A percentile compares a stretch with the other conserved stretches of the same genome.
These are phyloP conservation scores for Effrenium voratum DNA, from an alignment of 73 alveolate species.

Conservation along the genomic window DNA sequence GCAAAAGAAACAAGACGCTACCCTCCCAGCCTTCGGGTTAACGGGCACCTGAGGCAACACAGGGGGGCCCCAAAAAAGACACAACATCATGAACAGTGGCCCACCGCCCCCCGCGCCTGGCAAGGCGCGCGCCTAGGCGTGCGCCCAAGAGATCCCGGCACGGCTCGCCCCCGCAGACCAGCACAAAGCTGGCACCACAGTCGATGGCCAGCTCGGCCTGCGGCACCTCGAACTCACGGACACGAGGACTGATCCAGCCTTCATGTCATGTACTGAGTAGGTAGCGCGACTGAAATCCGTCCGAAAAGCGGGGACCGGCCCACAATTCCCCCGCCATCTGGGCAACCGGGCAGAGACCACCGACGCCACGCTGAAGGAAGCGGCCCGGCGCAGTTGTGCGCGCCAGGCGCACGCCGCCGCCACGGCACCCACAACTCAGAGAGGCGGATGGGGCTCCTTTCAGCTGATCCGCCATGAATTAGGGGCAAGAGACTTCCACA, in stretches of 20 bases:
- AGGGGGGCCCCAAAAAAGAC: background rate
- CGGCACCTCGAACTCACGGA: slow-evolving; percentile 5
- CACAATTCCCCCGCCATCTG: too few relatives aligned
- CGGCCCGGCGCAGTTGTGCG: too few relatives aligned
- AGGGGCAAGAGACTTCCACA: too few relatives aligned
- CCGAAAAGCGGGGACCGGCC: too few relatives aligned
- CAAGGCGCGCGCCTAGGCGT: slow-evolving; percentile 15
- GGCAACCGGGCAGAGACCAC: too few relatives aligned
- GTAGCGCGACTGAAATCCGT: too few relatives aligned
- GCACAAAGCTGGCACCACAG: slow-evolving; percentile 9
- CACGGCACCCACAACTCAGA: too few relatives aligned
- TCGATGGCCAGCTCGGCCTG: slow-evolving; percentile 10
- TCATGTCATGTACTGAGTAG: background rate
- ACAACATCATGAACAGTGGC: background rate
- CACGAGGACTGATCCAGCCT: background rate
- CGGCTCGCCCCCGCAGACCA: slow-evolving; percentile 79
- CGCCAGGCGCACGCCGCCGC: too few relatives aligned
- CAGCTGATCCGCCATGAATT: too few relatives aligned
- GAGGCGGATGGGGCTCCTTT: too few relatives aligned
- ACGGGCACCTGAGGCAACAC: background rate
- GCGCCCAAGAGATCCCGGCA: slow-evolving; percentile 61
- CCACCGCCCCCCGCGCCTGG: background rate
- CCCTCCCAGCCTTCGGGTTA: background rate
- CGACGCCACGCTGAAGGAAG: too few relatives aligned
- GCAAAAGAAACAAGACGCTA: background rate